phyloP scores from a whole-genome alignment of 371 early-diverging fungal species.

The Choanephora cucurbitarum region DNA sequence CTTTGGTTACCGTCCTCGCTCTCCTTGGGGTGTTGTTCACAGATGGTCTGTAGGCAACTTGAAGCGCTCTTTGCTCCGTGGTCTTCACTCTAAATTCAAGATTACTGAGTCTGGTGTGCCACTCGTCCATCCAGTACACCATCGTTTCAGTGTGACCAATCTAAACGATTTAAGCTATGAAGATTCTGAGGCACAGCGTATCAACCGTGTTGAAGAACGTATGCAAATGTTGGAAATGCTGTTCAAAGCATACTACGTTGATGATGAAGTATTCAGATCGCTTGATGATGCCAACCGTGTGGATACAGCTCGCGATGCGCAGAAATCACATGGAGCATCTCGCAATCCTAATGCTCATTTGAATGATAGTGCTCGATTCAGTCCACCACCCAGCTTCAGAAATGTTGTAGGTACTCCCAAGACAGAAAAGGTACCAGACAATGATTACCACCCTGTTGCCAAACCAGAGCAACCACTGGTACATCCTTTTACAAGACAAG shows the following conservation, averaged over 20 bases:
- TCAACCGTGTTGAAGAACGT: conserved; percentile 36
- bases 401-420: conserved; percentile 5
- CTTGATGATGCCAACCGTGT: conserved; percentile 26
- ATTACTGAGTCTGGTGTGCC: conserved; percentile 47
- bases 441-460: neutral
- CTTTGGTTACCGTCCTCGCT: conserved; percentile 52
- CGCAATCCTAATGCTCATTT: neutral
- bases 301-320: neutral
- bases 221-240: conserved; percentile 38
- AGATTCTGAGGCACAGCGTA: conserved; percentile 34
- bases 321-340: neutral
- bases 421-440: conserved; percentile 17
- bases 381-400: conserved; percentile 5
- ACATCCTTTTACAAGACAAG: conserved; percentile 15
- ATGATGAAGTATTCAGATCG: conserved; percentile 48
- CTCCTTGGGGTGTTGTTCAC: conserved; percentile 55
- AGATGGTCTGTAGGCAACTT: conserved; percentile 52
- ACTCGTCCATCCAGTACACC: conserved; percentile 48
- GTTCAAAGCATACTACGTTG: conserved; percentile 42
- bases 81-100: conserved; percentile 42
- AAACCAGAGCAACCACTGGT: neutral
- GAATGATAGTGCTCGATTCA: neutral
- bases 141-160: conserved; percentile 42
- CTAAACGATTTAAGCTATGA: conserved; percentile 27
- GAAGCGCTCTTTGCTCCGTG: conserved; percentile 43